Evolutionary conservation across 2,329 filamentous ascomycete genomes (phyloP).

Genomic region (Alternaria sp.): DNA sequence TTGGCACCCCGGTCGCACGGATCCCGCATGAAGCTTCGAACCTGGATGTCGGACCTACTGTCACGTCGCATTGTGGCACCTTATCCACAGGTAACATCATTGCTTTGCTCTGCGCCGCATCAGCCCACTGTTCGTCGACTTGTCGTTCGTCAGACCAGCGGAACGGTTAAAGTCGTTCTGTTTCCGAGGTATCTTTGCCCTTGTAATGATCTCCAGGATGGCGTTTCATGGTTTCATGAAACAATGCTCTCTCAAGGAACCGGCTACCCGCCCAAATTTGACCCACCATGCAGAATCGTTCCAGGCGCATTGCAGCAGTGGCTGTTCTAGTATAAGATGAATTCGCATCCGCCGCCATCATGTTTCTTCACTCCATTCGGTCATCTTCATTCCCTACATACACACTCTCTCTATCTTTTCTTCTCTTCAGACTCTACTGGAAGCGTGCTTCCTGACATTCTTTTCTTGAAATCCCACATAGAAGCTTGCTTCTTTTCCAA

Average conservation of each 20-base stretch:
- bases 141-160: not conserved
- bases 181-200: constrained; percentile 3
- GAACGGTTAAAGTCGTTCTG: constrained; percentile 1
- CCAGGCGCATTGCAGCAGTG: not conserved
- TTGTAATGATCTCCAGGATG: constrained; percentile 35
- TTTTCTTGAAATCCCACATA: constrained; percentile 21
- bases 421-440: constrained; percentile 16
- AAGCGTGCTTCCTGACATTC: constrained; percentile 36
- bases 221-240: constrained; percentile 32
- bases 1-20: constrained; percentile 1
- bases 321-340: constrained; percentile 7
- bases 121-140: not conserved
- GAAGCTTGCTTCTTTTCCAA: constrained; percentile 23
- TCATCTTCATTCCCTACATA: constrained; percentile 15
- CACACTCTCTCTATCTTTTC: constrained; percentile 8
- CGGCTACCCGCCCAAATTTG: constrained; percentile 6
- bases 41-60: not conserved
- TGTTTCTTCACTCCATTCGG: constrained; percentile 10
- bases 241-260: constrained; percentile 15
- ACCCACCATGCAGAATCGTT: not conserved
- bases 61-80: constrained; percentile 1
- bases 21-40: not conserved
- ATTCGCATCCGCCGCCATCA: not conserved
- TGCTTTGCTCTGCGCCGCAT: not conserved
- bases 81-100: not conserved